Evolutionary conservation across 1,284 basidiomycete genomes (phyloP).

Genomic region (Chondrostereum purpureum): DNA sequence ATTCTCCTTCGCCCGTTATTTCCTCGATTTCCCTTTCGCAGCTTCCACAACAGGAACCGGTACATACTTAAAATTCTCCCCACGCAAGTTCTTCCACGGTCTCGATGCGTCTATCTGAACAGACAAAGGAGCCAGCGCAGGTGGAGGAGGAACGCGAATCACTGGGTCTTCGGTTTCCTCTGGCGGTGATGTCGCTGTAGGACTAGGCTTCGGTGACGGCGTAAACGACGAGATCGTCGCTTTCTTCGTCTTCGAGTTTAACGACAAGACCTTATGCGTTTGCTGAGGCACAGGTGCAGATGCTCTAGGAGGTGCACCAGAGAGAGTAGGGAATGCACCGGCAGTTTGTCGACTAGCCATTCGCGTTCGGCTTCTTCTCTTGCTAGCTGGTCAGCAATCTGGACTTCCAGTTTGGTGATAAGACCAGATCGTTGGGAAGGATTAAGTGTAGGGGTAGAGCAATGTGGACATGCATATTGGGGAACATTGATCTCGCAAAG

Average conservation of each 20-base stretch:
- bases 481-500: constrained; percentile 55
- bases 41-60: constrained; percentile 19
- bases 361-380: too few relatives aligned
- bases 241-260: constrained; percentile 45
- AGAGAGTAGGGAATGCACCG: constrained; percentile 59
- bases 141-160: constrained; percentile 36
- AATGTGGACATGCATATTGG: constrained; percentile 51
- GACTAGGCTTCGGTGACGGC: constrained; percentile 30
- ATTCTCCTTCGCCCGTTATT: constrained; percentile 20
- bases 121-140: constrained; percentile 28
- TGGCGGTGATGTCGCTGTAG: constrained; percentile 19
- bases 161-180: constrained; percentile 27
- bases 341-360: constrained; percentile 42
- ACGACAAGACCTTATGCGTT: constrained; percentile 54
- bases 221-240: constrained; percentile 47
- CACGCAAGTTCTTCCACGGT: constrained; percentile 44
- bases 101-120: constrained; percentile 24
- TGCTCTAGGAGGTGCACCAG: constrained; percentile 13
- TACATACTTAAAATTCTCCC: constrained; percentile 32
- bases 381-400: too few relatives aligned
- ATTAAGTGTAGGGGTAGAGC: constrained; percentile 33
- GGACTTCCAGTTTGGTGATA: too few relatives aligned
- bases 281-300: constrained; percentile 23
- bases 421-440: constrained; percentile 23
- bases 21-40: constrained; percentile 7